Base-by-base conservation (phyloP, 2,329 filamentous ascomycete species). In the Penicillium sp. region DNA sequence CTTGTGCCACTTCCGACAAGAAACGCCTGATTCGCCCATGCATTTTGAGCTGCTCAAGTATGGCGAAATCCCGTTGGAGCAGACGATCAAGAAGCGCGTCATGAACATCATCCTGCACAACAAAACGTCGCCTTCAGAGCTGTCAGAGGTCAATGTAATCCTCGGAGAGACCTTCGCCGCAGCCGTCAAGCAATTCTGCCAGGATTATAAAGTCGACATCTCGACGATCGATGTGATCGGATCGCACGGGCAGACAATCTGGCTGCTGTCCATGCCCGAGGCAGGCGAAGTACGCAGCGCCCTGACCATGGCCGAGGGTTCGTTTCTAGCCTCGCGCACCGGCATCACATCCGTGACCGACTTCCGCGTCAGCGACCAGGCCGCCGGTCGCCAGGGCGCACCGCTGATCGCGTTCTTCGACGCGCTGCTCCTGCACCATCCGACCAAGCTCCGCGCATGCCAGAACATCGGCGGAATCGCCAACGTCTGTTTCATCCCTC, bases 381-480 rank as follows among this genome's bases (percentile, higher is more conserved):
- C 84, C 5, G 82, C 80, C n/a, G 83, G 83, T 5, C 78, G 83
- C 47, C 84, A 86, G 68, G 84, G 83, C 4, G 83, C 84, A 2
- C 84, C 85, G 0, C 77, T 87, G 17, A 83, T 85, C 60, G 84
- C 81, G 21, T 86, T 88, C 66, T 85, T 88, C 67, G 84, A 88
- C 65, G 79, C 81, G 0, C 75, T 87, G 4, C 68, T 87, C 9
- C 77, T 88, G 19, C 83, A 85, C 65, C 84, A 88, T 66, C 82
- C 85, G 0, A 83, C 74, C 4, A 86, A 85, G 71, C 75, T 86
- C 7, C 82, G 86, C 29, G 84, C 83, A 2, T 87, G 85, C 70
- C 84, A 88, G 69, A 87, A 88, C 68, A 87, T 88, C 58, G 85
- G 85, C 55, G 85, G 86, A 35, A 86, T 88, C 47, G 84, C 83